phyloP scores from a whole-genome alignment of 495 filamentous ascomycete species.

The Delitschia confertaspora region DNA sequence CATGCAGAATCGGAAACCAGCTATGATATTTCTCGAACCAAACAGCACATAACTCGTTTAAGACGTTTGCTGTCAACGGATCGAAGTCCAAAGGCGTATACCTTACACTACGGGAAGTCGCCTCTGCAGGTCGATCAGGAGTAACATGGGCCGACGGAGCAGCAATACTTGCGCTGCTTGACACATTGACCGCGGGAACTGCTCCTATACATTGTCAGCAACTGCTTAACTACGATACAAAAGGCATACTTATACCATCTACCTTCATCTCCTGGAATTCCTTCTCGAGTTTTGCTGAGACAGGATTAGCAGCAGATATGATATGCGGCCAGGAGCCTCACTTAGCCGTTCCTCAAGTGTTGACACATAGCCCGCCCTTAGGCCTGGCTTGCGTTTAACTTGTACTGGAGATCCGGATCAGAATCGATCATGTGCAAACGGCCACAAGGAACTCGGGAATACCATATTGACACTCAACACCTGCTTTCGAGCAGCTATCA shows the following conservation, averaged over 20 bases:
- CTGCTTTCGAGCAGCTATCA: conserved; percentile 7
- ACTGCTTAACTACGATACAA: neutral
- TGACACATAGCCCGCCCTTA: conserved; percentile 32
- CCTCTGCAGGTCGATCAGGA: conserved; percentile 1
- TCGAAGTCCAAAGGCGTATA: conserved; percentile 18
- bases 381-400: conserved; percentile 27
- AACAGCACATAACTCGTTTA: conserved; percentile 25
- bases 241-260: conserved; percentile 9
- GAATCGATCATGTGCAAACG: conserved; percentile 3
- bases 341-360: conserved; percentile 30
- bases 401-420: conserved; percentile 1
- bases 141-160: conserved; percentile 3
- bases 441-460: neutral
- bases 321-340: conserved; percentile 3
- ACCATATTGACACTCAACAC: conserved; percentile 14
- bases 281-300: conserved; percentile 13
- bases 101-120: conserved; percentile 4
- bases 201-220: neutral
- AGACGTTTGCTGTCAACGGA: conserved; percentile 12
- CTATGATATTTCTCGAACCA: conserved; percentile 34
- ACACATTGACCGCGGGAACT: conserved; percentile 1
- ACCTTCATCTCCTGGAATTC: conserved; percentile 21
- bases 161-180: conserved; percentile 1
- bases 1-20: conserved; percentile 36
- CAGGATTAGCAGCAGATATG: conserved; percentile 1